These are phyloP conservation scores for Flaveria robusta DNA, from an alignment of 129 eudicot species.

Conservation along the genomic window DNA sequence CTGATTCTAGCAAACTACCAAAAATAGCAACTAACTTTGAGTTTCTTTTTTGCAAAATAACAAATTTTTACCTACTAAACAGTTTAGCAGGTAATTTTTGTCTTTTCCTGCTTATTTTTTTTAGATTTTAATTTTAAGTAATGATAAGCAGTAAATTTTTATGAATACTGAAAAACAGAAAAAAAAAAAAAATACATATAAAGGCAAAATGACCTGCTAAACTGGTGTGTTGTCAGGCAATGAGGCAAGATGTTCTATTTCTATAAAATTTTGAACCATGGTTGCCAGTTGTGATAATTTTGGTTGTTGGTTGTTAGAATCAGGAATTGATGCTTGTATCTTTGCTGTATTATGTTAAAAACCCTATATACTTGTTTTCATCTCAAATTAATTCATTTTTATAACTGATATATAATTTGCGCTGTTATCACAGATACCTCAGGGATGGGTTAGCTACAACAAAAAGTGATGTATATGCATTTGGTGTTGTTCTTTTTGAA, in stretches of 20 bases:
- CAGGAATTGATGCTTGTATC: background rate
- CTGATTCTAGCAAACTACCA: background rate
- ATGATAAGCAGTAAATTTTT: background rate
- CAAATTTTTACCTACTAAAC: background rate
- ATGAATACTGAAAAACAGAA: background rate
- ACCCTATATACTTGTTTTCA: background rate
- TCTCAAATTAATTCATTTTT: background rate
- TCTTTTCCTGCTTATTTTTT: constrained; percentile 5
- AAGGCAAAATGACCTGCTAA: background rate
- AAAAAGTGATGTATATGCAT: constrained; percentile 92
- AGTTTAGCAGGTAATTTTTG: background rate
- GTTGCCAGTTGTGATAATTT: background rate
- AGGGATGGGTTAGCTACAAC: constrained; percentile 80
- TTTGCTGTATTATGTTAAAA: background rate
- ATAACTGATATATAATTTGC: background rate
- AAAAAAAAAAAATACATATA: background rate
- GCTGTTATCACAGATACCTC: constrained; percentile 57
- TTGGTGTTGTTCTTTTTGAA: constrained; percentile 92
- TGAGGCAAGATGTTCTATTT: too few species aligned
- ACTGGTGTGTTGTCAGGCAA: background rate
- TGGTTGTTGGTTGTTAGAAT: background rate
- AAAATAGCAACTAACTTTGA: background rate
- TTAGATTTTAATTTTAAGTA: background rate
- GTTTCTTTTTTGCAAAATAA: background rate
- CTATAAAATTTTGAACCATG: background rate